phyloP scores from a whole-genome alignment of 305 asterid genomes.

The Lippia alba region DNA sequence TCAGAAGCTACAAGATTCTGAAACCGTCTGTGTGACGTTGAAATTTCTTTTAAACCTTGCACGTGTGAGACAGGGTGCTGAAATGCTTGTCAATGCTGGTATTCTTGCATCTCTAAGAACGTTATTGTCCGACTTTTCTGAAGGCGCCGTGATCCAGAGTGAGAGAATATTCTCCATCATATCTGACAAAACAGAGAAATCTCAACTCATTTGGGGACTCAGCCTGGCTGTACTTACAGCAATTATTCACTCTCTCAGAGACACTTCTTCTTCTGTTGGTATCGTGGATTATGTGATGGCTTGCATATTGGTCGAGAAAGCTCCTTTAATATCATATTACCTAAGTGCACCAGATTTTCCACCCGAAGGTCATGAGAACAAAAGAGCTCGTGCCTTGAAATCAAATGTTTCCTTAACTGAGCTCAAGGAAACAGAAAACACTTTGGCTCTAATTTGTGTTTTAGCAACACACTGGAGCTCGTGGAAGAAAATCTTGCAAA shows the following conservation, averaged over 20 bases:
- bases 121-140: conserved; percentile 57
- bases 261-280: conserved; percentile 53
- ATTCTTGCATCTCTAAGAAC: conserved; percentile 65
- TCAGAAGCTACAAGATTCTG: conserved; percentile 69
- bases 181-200: conserved; percentile 55
- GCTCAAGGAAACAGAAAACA: conserved; percentile 81
- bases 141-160: conserved; percentile 50
- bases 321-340: conserved; percentile 64
- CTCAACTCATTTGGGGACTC: conserved; percentile 85
- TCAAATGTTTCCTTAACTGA: conserved; percentile 64
- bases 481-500: conserved; percentile 77
- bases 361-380: conserved; percentile 66
- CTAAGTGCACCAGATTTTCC: conserved; percentile 89
- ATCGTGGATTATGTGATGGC: conserved; percentile 79
- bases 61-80: conserved; percentile 76
- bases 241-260: conserved; percentile 78
- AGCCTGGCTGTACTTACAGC: conserved; percentile 85
- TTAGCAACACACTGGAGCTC: conserved; percentile 72
- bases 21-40: conserved; percentile 54
- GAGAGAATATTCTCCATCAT: conserved; percentile 49
- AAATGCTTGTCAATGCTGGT: conserved; percentile 80
- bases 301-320: conserved; percentile 79
- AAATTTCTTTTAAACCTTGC: conserved; percentile 87
- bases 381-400: conserved; percentile 77
- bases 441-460: conserved; percentile 73